A percentile compares a stretch with the other conserved stretches of the same genome.
Evolutionary conservation across 768 basidiomycete species (phyloP).

Genomic region (Rhizopogon vulgaris): DNA sequence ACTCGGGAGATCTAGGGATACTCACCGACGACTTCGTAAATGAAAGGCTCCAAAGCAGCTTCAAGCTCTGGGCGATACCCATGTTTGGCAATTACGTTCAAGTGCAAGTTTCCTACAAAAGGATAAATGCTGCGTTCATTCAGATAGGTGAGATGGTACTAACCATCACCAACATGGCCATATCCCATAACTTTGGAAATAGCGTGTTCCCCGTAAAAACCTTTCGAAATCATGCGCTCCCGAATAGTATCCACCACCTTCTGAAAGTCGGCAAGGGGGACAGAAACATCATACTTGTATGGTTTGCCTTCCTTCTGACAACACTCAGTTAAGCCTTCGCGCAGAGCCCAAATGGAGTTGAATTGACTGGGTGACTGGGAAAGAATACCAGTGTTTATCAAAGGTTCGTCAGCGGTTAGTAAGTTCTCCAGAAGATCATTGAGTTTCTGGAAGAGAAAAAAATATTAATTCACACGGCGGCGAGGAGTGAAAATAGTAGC

Average conservation of each 20-base stretch:
- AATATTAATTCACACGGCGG: background rate
- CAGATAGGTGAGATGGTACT: conserved; percentile 20
- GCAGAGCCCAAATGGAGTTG: conserved; percentile 82
- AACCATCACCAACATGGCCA: conserved; percentile 95
- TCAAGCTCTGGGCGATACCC: conserved; percentile 81
- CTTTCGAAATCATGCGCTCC: conserved; percentile 62
- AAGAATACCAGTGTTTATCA: conserved; percentile 86
- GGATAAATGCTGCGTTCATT: background rate
- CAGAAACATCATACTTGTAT: conserved; percentile 95
- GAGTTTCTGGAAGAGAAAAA: conserved; percentile 62
- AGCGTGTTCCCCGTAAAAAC: conserved; percentile 61
- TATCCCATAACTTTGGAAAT: conserved; percentile 89
- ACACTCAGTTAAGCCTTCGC: conserved; percentile 90
- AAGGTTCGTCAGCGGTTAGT: conserved; percentile 61
- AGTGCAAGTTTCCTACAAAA: conserved; percentile 77
- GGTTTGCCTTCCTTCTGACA: conserved; percentile 89
- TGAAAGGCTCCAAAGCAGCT: conserved; percentile 85
- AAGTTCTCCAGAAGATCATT: conserved; percentile 70
- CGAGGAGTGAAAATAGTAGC: conserved; percentile 10
- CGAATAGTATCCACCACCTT: conserved; percentile 77
- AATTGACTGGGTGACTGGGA: conserved; percentile 91
- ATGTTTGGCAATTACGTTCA: conserved; percentile 78
- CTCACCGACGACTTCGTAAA: conserved; percentile 86
- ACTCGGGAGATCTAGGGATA: background rate
- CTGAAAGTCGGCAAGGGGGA: conserved; percentile 84